Evolutionary conservation across 176 grass and related monocot genomes (phyloP).

Genomic region (Guadua angustifolia): DNA sequence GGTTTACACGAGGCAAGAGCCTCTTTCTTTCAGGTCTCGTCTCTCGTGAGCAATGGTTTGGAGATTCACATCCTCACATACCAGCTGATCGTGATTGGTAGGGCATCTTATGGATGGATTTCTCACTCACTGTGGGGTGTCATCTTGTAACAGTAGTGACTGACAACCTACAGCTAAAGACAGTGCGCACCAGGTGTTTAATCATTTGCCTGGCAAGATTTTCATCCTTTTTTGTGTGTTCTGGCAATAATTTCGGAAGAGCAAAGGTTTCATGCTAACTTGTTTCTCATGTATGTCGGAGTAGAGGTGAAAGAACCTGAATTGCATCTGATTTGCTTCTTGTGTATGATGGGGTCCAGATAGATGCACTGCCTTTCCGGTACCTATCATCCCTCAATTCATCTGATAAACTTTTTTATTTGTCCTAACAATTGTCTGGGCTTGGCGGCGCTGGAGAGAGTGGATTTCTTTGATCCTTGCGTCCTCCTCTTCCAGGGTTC

Average conservation of each 20-base stretch:
- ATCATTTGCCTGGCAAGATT: conserved; percentile 4
- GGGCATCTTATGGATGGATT: neutral
- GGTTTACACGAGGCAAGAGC: neutral
- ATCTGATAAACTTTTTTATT: conserved; percentile 25
- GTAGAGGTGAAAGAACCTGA: conserved; percentile 28
- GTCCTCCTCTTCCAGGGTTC: no score
- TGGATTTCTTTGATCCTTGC: no score
- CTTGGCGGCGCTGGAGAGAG: no score
- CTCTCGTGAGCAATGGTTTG: neutral
- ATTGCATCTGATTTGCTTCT: conserved; percentile 6
- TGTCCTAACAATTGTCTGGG: conserved; percentile 23
- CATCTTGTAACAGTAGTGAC: conserved; percentile 7
- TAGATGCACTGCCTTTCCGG: neutral
- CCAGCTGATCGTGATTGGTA: neutral
- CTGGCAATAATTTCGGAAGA: neutral
- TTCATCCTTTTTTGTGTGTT: neutral
- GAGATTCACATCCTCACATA: no score
- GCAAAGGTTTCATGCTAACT: neutral
- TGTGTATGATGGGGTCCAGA: neutral
- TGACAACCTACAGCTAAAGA: neutral
- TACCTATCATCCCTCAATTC: neutral
- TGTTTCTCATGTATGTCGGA: neutral
- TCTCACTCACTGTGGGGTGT: neutral
- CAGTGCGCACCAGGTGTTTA: conserved; percentile 10
- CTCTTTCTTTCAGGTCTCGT: no score